These are phyloP conservation scores for Pythium scleroteichum DNA, from an alignment of 352 stramenopile species.

Conservation along the genomic window DNA sequence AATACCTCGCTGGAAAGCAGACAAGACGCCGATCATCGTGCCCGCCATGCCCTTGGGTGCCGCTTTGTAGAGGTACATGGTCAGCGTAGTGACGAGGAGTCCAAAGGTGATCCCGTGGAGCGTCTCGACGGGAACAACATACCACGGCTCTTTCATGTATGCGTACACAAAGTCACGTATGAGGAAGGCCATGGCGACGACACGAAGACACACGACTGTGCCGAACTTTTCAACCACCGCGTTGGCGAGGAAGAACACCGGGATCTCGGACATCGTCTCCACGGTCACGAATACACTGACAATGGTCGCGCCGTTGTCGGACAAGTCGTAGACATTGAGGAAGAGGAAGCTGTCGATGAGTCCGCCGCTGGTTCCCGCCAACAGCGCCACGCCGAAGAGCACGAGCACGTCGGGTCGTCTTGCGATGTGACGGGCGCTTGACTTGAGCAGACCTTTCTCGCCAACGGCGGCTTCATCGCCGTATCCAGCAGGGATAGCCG, in stretches of 20 bases:
- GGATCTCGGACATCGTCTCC: slow-evolving; percentile 65
- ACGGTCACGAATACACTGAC: slow-evolving; percentile 60
- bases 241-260: slow-evolving; percentile 69
- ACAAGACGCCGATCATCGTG: slow-evolving; percentile 64
- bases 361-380: slow-evolving; percentile 48
- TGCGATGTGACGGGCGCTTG: neutral
- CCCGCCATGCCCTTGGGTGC: slow-evolving; percentile 53
- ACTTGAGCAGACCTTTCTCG: neutral
- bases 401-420: slow-evolving; percentile 1
- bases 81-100: slow-evolving; percentile 61
- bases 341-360: slow-evolving; percentile 67
- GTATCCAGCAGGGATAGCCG: slow-evolving; percentile 31
- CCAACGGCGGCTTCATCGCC: neutral
- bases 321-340: slow-evolving; percentile 64
- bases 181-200: slow-evolving; percentile 48
- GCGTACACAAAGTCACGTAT: slow-evolving; percentile 56
- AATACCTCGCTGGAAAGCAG: slow-evolving; percentile 59
- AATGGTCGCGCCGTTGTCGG: slow-evolving; percentile 46
- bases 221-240: slow-evolving; percentile 54
- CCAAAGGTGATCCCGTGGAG: slow-evolving; percentile 67
- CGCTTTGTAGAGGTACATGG: slow-evolving; percentile 65
- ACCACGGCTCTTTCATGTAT: slow-evolving; percentile 55
- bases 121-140: slow-evolving; percentile 52
- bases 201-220: slow-evolving; percentile 43
- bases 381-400: slow-evolving; percentile 36